Evolutionary conservation across 345 rosid genomes (phyloP), one percentile per base, ranked within the genome.

Genomic region (Boechera divaricarpa): DNA sequence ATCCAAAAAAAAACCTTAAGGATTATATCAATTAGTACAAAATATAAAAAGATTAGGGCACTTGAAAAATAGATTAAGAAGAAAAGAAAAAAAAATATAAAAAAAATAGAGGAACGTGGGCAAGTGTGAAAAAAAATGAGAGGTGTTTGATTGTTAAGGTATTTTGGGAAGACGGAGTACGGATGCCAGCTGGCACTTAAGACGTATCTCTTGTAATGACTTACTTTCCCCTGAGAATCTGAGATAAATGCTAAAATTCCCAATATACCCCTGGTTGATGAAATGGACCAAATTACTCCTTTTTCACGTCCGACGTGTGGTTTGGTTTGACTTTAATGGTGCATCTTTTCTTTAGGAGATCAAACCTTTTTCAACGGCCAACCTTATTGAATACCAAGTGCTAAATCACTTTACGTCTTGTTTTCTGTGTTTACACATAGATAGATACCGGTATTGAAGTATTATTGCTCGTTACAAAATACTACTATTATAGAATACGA

Each of bases 251-350:
- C 13, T 26, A 1, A 41, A 63, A 51, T 21, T 4, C 42, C 79
- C 11, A 48, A 48, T 5, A 26, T 51, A 51, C 79, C 74, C 74
- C 54, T 76, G 7, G 28, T 6, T 5, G 35, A 45, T n/a, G 52
- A n/a, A 47, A 28, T 67, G 61, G 73, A 75, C 73, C 73, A 75
- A 75, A 67, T 75, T 10, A 67, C 67, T 66, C 33, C 67, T 66
- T 74, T 74, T 57, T 7, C 31, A 57, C 63, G 51, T 13, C 38
- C 41, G 67, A 41, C 21, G 45, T 52, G n/a, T 59, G 54, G 53
- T 74, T 75, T 49, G 68, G 67, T 67, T 76, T 76, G 69, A 76
- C 79, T 68, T n/a, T 39, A 39, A 38, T 9, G 42, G 42, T 38
- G 2, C 36, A 15, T 24, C 9, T 21, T 33, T 6, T 32, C 4